Evolutionary conservation across 129 eudicot species (phyloP), one percentile per base, ranked within the genome.

Genomic region (Helichrysum umbraculigerum): DNA sequence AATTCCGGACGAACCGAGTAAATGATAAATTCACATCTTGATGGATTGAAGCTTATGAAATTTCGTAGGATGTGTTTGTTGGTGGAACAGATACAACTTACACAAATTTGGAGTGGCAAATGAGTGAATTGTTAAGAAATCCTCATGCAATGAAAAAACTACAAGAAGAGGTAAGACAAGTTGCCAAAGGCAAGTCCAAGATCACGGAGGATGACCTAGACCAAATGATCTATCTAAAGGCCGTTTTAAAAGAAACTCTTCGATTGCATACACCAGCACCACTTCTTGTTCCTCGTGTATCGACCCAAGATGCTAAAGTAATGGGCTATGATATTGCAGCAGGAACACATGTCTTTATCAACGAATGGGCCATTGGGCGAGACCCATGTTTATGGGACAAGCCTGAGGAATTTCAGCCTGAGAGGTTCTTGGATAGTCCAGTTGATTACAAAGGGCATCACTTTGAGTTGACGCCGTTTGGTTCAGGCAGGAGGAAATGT

Each of bases 141-240:
- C 97, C 97, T 8, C 64, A 22, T 0, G 37, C 57, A 19, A 68
- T 91, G 89, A 71, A 74, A 29, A 57, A 68, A 10, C 69, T 81
- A 29, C 86, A 84, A 57, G 57, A 59, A 2, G 91, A 57, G 65
- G 52, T 73, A 59, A 59, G 66, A 74, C 41, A 90, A 83, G 59
- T 78, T 20, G 87, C 78, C 33, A 62, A 68, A 61, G 70, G 71
- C 25, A 87, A 83, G 44, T 14, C 68, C 6, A 73, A 63, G 25
- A 80, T 88, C 59, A 66, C 69, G 0, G 94, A 86, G 16, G 84
- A 81, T 4, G 90, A 91, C 75, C 22, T 88, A 21, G 87, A 78
- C 56, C 70, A 86, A 66, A 86, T 91, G 94, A 85, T 17, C 1
- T 91, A 88, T 44, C 33, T 91, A 32, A 88, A 85, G 68, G 91